A percentile compares a stretch with the other conserved stretches of the same genome.
Evolutionary conservation across 2,329 filamentous ascomycete genomes (phyloP).

Genomic region (Exserohilum turcica): DNA sequence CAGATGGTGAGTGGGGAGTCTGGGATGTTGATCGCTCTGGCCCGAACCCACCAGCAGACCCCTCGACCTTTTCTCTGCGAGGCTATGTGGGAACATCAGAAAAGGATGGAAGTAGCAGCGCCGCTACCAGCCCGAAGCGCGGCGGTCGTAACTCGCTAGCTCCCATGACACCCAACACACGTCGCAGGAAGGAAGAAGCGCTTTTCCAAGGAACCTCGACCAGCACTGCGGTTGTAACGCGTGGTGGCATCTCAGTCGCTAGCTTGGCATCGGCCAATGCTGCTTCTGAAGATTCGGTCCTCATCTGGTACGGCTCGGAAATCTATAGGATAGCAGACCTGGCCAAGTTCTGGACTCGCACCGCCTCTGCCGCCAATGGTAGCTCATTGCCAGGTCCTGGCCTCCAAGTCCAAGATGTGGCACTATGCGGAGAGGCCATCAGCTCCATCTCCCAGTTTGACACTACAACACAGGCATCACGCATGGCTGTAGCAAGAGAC

Average conservation of each 20-base stretch:
- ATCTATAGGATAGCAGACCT: conserved; percentile 54
- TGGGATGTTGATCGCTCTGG: conserved; percentile 53
- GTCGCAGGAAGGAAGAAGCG: conserved; percentile 51
- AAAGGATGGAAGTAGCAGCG: conserved; percentile 23
- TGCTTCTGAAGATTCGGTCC: conserved; percentile 51
- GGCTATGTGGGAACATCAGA: conserved; percentile 43
- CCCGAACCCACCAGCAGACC: conserved; percentile 36
- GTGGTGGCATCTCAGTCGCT: conserved; percentile 52
- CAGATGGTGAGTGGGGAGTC: conserved; percentile 60
- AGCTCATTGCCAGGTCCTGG: conserved; percentile 49
- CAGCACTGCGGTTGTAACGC: conserved; percentile 35
- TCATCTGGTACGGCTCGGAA: conserved; percentile 54
- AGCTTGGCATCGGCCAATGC: conserved; percentile 36
- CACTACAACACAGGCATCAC: conserved; percentile 45
- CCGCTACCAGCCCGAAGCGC: conserved; percentile 39
- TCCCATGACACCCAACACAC: conserved; percentile 59
- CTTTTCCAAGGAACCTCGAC: conserved; percentile 52
- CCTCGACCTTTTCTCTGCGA: conserved; percentile 43
- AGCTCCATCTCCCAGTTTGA: conserved; percentile 52
- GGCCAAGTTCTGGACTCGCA: conserved; percentile 53
- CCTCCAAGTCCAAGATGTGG: conserved; percentile 50
- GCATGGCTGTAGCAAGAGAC: conserved; percentile 53
- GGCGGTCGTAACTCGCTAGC: conserved; percentile 48
- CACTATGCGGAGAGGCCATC: conserved; percentile 51
- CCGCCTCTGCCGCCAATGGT: conserved; percentile 40